phyloP scores from a whole-genome alignment of 2,329 filamentous ascomycete genomes.

The Sporothrix schenckii region DNA sequence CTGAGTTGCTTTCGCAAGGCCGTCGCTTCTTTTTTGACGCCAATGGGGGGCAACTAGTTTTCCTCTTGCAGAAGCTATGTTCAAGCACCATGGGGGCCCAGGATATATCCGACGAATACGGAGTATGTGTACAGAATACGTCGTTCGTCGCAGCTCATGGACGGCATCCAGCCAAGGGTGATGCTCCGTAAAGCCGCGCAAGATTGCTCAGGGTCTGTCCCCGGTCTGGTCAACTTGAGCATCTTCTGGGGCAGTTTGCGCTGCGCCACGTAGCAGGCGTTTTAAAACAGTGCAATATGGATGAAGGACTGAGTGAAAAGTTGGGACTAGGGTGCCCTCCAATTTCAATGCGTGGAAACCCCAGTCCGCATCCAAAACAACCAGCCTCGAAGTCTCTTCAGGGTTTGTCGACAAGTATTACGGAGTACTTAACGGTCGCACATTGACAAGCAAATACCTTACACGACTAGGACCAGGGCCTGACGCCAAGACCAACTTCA shows the following conservation, averaged over 20 bases:
- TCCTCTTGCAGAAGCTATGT: not conserved
- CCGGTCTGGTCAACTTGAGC: slow-evolving; percentile 19
- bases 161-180: not conserved
- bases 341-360: slow-evolving; percentile 27
- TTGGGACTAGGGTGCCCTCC: slow-evolving; percentile 7
- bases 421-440: not conserved
- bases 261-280: slow-evolving; percentile 22
- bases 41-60: not conserved
- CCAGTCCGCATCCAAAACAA: slow-evolving; percentile 16
- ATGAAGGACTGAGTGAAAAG: not conserved
- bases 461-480: slow-evolving; percentile 6
- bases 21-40: not conserved
- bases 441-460: not conserved
- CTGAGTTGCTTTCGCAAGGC: not conserved
- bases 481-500: not conserved
- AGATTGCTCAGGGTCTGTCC: slow-evolving; percentile 18
- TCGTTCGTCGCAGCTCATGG: too few relatives aligned
- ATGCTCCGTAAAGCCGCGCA: not conserved
- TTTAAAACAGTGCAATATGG: slow-evolving; percentile 6
- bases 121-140: not conserved
- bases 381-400: slow-evolving; percentile 19
- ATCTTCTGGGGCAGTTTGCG: not conserved
- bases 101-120: not conserved
- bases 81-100: not conserved
- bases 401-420: not conserved